Base-by-base conservation (phyloP, 129 eudicot genomes). In the Kitagawia praeruptora region DNA sequence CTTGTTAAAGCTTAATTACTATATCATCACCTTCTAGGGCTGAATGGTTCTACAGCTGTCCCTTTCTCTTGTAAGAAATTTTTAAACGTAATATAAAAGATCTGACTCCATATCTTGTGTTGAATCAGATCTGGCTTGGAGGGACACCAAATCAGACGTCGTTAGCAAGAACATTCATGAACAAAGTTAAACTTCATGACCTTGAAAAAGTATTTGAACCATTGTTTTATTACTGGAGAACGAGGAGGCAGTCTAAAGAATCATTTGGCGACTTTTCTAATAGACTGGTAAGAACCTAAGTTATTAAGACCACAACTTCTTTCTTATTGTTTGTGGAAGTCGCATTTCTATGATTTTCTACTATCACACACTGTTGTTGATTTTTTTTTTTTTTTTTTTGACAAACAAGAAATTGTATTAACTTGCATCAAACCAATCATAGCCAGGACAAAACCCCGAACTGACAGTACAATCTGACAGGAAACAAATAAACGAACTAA, bases 181-280 rank as follows among this genome's bases (percentile, higher is more conserved):
- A 96, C 80, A 96, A 87, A 88, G 99, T 96, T 80, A 96, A 96
- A 87, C 78, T 92, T 76, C 96, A 92, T 18, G 97, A 92, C 73
- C 90, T 96, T 19, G 99, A 96, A 86, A 96, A 92, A 82, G 97
- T 96, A 70, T 82, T 96, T 28, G 99, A 96, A 82, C 99, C 99
- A 28, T 86, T 96, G 77, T 96, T 96, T 76, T 92, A 86, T 85
- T 78, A 84, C 80, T 96, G 99, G 99, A 90, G 82, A 84, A 74
- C 86, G 72, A 85, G 86, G 86, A 87, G 99, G 80, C 83, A 85
- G 58, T 81, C 97, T 41, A 90, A 84, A 77, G 99, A 96, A 90
- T 96, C 99, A 85, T 96, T 96, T 10, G 99, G 99, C 64, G 92
- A 87, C 83, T 96, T 92, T 86, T 80, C 95, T 31, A 96, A 85